These are phyloP conservation scores for Kodamaea kakaduensis DNA, from an alignment of 805 yeast species.

Conservation along the genomic window DNA sequence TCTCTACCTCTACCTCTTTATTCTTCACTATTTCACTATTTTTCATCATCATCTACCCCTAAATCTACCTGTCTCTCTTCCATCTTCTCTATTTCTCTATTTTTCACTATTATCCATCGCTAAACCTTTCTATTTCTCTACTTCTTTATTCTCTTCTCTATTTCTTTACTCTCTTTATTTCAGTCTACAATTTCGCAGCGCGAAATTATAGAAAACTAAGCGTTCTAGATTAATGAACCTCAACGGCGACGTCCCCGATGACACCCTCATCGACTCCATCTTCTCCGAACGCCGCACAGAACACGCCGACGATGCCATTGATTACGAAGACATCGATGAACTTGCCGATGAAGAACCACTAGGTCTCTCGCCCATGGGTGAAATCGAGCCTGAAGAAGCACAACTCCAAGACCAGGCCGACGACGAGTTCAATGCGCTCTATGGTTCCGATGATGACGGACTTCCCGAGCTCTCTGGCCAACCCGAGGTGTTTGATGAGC, in stretches of 20 bases:
- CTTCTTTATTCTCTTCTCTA: no score
- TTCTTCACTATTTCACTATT: not conserved
- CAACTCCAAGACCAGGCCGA: constrained; percentile 20
- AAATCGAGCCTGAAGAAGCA: constrained; percentile 21
- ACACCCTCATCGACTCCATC: constrained; percentile 35
- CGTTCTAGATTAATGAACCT: no score
- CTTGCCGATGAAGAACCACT: constrained; percentile 37
- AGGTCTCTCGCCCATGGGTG: constrained; percentile 11
- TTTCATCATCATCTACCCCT: not conserved
- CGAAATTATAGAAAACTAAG: no score
- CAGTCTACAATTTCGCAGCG: no score
- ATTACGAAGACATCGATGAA: constrained; percentile 36
- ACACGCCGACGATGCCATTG: constrained; percentile 91
- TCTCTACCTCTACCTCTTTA: not conserved
- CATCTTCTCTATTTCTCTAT: no score
- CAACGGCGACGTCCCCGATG: constrained; percentile 27
- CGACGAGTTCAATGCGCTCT: constrained; percentile 11
- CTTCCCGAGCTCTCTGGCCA: constrained; percentile 12
- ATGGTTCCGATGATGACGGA: constrained; percentile 16
- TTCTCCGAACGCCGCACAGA: constrained; percentile 39
- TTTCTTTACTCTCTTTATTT: no score
- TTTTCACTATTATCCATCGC: no score
- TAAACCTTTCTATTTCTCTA: no score
- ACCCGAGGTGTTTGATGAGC: constrained; percentile 5
- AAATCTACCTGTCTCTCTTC: no score